phyloP scores from a whole-genome alignment of 495 filamentous ascomycete species.

The Aspergillus baeticus region DNA sequence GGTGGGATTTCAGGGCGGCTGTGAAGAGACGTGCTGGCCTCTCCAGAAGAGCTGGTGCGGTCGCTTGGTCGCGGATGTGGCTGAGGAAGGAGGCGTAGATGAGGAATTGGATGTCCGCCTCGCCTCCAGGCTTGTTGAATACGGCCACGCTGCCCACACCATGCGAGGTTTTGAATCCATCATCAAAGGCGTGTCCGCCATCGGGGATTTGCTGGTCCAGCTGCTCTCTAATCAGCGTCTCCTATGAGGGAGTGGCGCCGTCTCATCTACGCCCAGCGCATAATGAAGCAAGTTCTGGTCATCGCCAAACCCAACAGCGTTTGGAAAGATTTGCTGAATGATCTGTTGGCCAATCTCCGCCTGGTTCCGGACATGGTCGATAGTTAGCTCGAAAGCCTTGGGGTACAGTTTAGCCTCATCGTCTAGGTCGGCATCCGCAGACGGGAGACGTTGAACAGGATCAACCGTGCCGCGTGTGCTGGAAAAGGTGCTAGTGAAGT shows the following conservation, averaged over 20 bases:
- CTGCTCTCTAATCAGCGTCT: constrained; percentile 18
- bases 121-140: constrained; percentile 14
- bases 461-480: background rate
- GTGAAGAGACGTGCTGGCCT: constrained; percentile 20
- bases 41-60: constrained; percentile 10
- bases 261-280: constrained; percentile 15
- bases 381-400: constrained; percentile 14
- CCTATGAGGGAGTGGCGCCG: background rate
- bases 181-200: constrained; percentile 9
- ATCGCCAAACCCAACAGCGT: background rate
- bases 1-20: constrained; percentile 12
- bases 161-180: constrained; percentile 12
- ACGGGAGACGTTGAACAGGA: background rate
- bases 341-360: background rate
- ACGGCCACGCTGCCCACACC: constrained; percentile 12
- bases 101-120: constrained; percentile 19
- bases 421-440: background rate
- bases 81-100: constrained; percentile 17
- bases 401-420: background rate
- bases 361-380: constrained; percentile 8
- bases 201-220: constrained; percentile 8
- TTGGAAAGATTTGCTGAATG: background rate
- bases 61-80: constrained; percentile 4
- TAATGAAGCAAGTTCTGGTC: background rate
- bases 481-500: constrained; percentile 21